Base-by-base conservation (phyloP, 225 moss, liverwort and hornwort genomes). In the Ulota crispa region DNA sequence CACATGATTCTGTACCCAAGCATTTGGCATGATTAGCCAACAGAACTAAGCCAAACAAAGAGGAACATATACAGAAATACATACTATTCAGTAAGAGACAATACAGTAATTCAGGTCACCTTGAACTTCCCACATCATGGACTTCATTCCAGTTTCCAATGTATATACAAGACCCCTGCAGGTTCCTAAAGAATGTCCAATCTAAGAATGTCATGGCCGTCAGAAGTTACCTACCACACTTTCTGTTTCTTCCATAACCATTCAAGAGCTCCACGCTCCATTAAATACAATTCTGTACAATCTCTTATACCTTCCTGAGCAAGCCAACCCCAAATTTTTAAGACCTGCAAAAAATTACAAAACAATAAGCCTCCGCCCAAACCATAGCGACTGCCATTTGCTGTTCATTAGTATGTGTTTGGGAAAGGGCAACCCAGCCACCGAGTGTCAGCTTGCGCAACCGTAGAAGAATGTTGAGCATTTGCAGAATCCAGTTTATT, bases 71-170 rank as follows among this genome's bases (percentile, higher is more conserved):
- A 14, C 39, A 81, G 15, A 14, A 19, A 21, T 42, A 64, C 64
- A 15, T 13, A 37, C 30, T 31, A 47, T 21, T 24, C 57, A 85
- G 30, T n/a, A 57, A 59, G 24, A 54, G 41, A 72, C 28, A 28
- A 34, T 32, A 53, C 15, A 78, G 61, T n/a, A 74, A 39, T 34
- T 53, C 26, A 59, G 7, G 43, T 66, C 59, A 76, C 80, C 57
- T 71, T 65, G 37, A 45, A 55, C 55, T 79, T 78, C 69, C 36
- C 57, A 75, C 56, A 65, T 30, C 47, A 70, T 52, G 79, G 47
- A 80, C 57, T 83, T 83, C 65, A 70, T 70, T 82, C 39, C 83
- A 72, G 20, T 72, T 83, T 83, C 86, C 72, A 86, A 80, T 86
- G 86, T 72, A 83, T 86, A 41, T 86, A 86, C 83, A 86, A 83